Evolutionary conservation across 768 basidiomycete species (phyloP), one percentile per base, ranked within the genome.

Genomic region (Amanita jacksonii): DNA sequence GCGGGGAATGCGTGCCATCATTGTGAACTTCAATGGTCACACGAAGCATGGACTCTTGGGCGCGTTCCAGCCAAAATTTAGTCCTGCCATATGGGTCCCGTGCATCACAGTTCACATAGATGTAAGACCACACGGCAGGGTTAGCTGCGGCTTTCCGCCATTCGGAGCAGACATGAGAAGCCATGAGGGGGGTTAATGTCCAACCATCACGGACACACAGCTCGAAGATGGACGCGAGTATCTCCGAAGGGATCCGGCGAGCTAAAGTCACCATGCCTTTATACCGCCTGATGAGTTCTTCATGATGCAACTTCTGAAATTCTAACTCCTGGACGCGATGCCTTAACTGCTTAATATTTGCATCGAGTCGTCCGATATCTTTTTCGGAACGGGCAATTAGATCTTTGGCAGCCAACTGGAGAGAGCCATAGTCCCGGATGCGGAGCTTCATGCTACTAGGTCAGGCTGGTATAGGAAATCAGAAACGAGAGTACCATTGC

Each of bases 111-210:
- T 76, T 65, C 40, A 80, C 61, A 46, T 75, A 72, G 43, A 80
- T 52, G 52, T 69, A 62, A 3, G 76, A 75, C 79, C 79, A 81
- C 18, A 77, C 66, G 16, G 65, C 60, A n/a, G 77, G 75, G 28
- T 63, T 61, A 31, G 56, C 57, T 12, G 74, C 63, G 1, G 76
- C 77, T 50, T 62, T 67, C 44, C 77, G 67, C 79, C 79, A 82
- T 40, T 68, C 61, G 3, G 70, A 65, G 52, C 77, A 81, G 32
- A 80, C 76, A 37, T 77, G 73, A 8, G 77, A 79, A 32, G 67
- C 68, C 24, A 69, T 62, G 10, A 81, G 54, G 15, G 79, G 78
- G 15, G 70, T 74, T 20, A 68, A 65, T 20, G 69, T 70, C 72
- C 74, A 78, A 9, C 73, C 71, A 36, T 66, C 64, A 16, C 57